Evolutionary conservation across 2,329 filamentous ascomycete genomes (phyloP).

Genomic region (Knufia fluminis): DNA sequence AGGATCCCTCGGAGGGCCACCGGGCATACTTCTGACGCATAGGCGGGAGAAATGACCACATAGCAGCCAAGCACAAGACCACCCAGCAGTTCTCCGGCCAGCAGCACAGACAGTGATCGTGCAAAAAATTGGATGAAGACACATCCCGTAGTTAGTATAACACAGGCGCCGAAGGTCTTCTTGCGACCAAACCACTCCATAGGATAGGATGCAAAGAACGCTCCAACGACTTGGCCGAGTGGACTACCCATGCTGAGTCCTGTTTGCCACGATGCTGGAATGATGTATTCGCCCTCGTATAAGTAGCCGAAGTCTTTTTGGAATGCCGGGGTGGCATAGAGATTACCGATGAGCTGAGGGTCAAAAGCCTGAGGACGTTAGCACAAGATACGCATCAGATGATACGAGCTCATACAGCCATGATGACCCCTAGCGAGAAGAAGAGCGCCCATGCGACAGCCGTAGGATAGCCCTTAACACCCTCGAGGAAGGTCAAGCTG

Average conservation of each 20-base stretch:
- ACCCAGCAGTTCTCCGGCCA: conserved; percentile 39
- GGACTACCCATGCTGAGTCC: conserved; percentile 46
- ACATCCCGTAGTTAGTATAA: conserved; percentile 18
- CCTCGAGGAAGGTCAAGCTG: conserved; percentile 28
- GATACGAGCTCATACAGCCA: conserved; percentile 43
- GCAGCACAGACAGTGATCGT: conserved; percentile 29
- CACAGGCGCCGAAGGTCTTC: conserved; percentile 20
- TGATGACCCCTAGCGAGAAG: conserved; percentile 28
- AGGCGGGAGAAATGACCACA: conserved; percentile 40
- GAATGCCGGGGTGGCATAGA: conserved; percentile 53
- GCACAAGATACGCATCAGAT: background rate
- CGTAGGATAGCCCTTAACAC: conserved; percentile 37
- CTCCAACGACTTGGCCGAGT: conserved; percentile 39
- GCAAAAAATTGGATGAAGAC: conserved; percentile 27
- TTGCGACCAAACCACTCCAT: conserved; percentile 32
- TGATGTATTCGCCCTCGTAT: conserved; percentile 30
- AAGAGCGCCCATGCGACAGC: conserved; percentile 32
- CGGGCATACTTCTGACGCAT: conserved; percentile 35
- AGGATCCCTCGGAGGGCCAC: conserved; percentile 40
- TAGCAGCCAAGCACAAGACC: conserved; percentile 42
- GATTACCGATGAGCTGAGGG: conserved; percentile 53
- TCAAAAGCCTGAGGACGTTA: conserved; percentile 39
- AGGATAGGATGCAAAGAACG: conserved; percentile 30
- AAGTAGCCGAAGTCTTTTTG: conserved; percentile 47
- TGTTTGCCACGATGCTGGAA: conserved; percentile 55